phyloP scores from a whole-genome alignment of 2,329 filamentous ascomycete species.

The Aureobasidium lini region DNA sequence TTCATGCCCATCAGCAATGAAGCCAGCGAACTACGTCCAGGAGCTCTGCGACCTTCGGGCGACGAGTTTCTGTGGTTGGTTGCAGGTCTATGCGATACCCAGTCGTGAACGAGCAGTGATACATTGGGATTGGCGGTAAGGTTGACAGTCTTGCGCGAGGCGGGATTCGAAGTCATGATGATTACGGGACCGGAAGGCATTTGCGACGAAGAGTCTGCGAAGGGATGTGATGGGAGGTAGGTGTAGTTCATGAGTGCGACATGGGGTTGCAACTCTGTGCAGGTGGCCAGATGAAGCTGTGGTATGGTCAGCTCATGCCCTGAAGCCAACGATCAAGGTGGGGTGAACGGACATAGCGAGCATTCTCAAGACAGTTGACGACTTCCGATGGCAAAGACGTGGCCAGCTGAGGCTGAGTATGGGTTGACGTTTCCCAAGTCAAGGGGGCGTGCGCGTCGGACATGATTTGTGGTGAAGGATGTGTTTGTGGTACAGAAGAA shows the following conservation, averaged over 20 bases:
- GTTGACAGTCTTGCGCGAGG: slow-evolving; percentile 73
- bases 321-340: not conserved
- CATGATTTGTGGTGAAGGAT: slow-evolving; percentile 16
- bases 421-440: slow-evolving; percentile 48
- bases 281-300: slow-evolving; percentile 92
- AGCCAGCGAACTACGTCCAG: slow-evolving; percentile 59
- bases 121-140: slow-evolving; percentile 78
- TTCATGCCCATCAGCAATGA: slow-evolving; percentile 85
- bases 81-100: slow-evolving; percentile 87
- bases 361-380: slow-evolving; percentile 84
- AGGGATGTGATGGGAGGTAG: slow-evolving; percentile 56
- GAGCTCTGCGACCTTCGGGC: slow-evolving; percentile 38
- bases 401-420: slow-evolving; percentile 63
- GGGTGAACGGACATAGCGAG: slow-evolving; percentile 67
- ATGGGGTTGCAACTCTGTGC: slow-evolving; percentile 72
- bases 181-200: slow-evolving; percentile 50
- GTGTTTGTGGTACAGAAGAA: not conserved
- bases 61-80: slow-evolving; percentile 52
- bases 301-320: slow-evolving; percentile 11
- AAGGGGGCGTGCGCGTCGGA: slow-evolving; percentile 23
- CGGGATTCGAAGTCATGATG: slow-evolving; percentile 82
- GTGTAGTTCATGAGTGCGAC: slow-evolving; percentile 99
- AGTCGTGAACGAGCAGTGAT: slow-evolving; percentile 93
- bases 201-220: slow-evolving; percentile 56
- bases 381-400: slow-evolving; percentile 73